Percentiles rank a stretch among this genome's conserved stretches.
These are phyloP conservation scores for Endotrypanum monterogeii DNA, from an alignment of 208 protist species.

Conservation along the genomic window DNA sequence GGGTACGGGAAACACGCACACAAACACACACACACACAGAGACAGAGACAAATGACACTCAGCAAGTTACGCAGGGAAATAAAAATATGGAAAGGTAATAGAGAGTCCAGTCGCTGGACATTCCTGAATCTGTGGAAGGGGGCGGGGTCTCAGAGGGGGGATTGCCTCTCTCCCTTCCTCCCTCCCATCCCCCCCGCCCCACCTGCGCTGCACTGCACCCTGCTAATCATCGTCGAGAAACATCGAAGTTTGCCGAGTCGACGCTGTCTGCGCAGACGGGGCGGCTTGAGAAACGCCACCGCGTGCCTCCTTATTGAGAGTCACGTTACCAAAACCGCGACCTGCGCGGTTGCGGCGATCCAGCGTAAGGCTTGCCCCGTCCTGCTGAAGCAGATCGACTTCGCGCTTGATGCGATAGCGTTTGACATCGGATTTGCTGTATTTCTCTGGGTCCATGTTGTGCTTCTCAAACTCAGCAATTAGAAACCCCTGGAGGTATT, in stretches of 20 bases:
- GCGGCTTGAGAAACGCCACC: background rate
- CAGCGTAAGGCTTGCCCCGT: conserved; percentile 67
- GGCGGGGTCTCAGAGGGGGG: no score
- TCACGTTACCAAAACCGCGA: conserved; percentile 45
- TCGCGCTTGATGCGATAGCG: conserved; percentile 70
- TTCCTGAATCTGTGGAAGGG: no score
- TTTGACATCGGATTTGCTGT: conserved; percentile 56
- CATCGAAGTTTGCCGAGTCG: conserved; percentile 45
- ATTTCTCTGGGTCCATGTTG: conserved; percentile 68
- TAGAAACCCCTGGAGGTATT: conserved; percentile 67
- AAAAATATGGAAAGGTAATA: no score
- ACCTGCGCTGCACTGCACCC: background rate
- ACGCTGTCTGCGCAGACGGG: conserved; percentile 12
- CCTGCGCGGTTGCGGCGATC: conserved; percentile 67
- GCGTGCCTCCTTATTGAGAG: background rate
- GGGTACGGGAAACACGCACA: no score
- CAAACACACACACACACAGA: no score
- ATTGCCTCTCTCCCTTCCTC: no score
- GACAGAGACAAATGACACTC: no score
- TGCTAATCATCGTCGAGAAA: conserved; percentile 75
- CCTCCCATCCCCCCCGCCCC: no score
- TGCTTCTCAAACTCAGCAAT: conserved; percentile 71
- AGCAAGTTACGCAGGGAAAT: no score
- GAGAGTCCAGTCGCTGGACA: no score
- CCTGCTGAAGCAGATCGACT: conserved; percentile 75